Evolutionary conservation across 179 eudicot genomes (phyloP), one percentile per base, ranked within the genome.

Genomic region (Silene vulgaris): DNA sequence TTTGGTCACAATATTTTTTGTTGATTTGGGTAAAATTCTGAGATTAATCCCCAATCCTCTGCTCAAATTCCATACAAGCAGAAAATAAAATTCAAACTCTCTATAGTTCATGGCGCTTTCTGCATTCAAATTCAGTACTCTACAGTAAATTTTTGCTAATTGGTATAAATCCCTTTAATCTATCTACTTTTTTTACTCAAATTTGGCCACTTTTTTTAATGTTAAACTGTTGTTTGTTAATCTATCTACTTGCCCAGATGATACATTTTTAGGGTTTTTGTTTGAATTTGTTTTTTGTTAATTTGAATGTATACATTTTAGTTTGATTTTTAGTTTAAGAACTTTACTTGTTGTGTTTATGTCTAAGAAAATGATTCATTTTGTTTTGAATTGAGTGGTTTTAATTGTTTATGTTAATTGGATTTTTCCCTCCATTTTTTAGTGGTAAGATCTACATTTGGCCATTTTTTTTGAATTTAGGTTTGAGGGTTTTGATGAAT

Each of bases 221-320:
- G 28, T 40, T 14, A 17, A 4, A 60, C 7, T 77, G 63, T 7
- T 26, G 9, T 17, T 72, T 72, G 26, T 70, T 45, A 32, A 32
- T 71, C 1, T 62, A n/a, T 45, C 26, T 45, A 8, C 23, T 23
- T 75, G 72, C 75, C 37, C 52, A 26, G 64, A 62, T 74, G 71
- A 14, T 69, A 65, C 78, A 77, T 81, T 77, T 74, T 16, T 77
- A 81, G 84, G 84, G 81, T 77, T 81, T 70, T 69, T 23, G 80
- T 81, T 74, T 72, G 71, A 74, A 71, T 80, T 76, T 56, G 63
- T 23, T 64, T 73, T 20, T 63, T 19, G 64, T 65, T 57, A 0
- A 57, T 23, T 76, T 37, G 16, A 73, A 35, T 64, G 68, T 74
- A 12, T 5, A 69, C 56, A 11, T 26, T 52, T 19, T 5, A 54